These are phyloP conservation scores for Gossypium gossypioides DNA, from an alignment of 441 rosid species.

Conservation along the genomic window DNA sequence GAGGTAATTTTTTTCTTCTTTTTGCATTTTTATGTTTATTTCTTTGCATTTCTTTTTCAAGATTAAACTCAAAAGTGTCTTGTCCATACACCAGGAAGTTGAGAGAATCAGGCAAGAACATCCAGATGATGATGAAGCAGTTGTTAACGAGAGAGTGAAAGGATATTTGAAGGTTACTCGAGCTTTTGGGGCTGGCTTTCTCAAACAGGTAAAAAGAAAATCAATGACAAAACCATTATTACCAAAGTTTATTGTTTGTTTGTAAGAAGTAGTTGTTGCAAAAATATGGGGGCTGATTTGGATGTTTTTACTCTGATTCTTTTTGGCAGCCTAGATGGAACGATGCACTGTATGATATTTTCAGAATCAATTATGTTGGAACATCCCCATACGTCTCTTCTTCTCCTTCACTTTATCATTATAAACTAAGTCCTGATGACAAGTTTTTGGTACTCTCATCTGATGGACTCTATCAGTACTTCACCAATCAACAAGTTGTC, in stretches of 20 bases:
- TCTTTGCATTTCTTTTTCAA: not conserved
- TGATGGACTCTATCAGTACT: slow-evolving; percentile 55
- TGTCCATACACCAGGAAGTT: slow-evolving; percentile 41
- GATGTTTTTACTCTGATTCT: not conserved
- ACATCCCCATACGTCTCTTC: slow-evolving; percentile 52
- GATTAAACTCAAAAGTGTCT: not conserved
- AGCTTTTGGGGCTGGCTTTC: slow-evolving; percentile 66
- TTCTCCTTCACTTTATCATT: slow-evolving; percentile 45
- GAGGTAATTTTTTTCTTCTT: slow-evolving; percentile 24
- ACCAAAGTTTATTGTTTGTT: not conserved
- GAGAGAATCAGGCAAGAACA: slow-evolving; percentile 49
- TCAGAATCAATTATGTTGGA: slow-evolving; percentile 50
- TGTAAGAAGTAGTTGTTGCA: not conserved
- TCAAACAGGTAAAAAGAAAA: slow-evolving; percentile 40
- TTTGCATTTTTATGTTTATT: not conserved
- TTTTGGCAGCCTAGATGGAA: slow-evolving; percentile 53
- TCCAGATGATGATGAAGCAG: slow-evolving; percentile 41
- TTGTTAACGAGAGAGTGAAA: slow-evolving; percentile 49
- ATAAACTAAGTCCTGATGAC: slow-evolving; percentile 40
- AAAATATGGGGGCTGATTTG: not conserved
- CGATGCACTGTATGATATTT: slow-evolving; percentile 49
- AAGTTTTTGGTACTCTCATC: slow-evolving; percentile 51
- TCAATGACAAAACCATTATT: not conserved
- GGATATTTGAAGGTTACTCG: slow-evolving; percentile 66
- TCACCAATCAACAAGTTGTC: slow-evolving; percentile 52